Base-by-base conservation (phyloP, 202 grass and related monocot genomes). In the Carex sylvatica region DNA sequence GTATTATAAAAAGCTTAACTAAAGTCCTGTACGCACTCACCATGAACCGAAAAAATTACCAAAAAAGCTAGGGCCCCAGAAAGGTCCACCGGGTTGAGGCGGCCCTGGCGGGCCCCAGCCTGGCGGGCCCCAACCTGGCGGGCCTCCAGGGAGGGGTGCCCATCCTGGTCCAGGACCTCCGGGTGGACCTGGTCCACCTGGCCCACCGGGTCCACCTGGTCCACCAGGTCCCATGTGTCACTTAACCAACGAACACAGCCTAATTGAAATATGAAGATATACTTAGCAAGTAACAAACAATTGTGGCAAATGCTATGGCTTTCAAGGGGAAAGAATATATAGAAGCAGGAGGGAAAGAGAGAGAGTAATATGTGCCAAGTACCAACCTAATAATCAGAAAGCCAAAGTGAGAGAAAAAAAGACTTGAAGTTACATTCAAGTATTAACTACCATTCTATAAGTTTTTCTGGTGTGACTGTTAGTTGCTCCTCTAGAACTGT, bases 151-250 rank as follows among this genome's bases (percentile, higher is more conserved):
- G 9, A 80, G 81, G 15, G 71, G 58, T 1, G 83, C 86, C 84
- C 86, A 84, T 7, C 89, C 91, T 5, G 78, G 87, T 23, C 87
- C 89, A 9, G 83, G 86, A 16, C 88, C 86, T 59, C 85, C 90
- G 0, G 90, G 93, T 72, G 80, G 85, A 42, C 36, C 89, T 54
- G 87, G 88, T 33, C 79, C 47, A 2, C 79, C 82, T 1, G 53
- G 58, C 23, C 82, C 52, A n/a, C 78, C 70, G 33, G 70, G 77
- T 22, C 33, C 19, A 9, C 30, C 77, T 33, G 85, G 80, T 61
- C 72, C 72, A 1, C 83, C 83, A 2, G 83, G 83, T 44, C 82
- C 53, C 82, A 84, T 84, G 9, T 65, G 20, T 84, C 5, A 5
- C 12, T 49, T 80, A 56, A 71, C 61, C 53, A 79, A 78, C 4